Evolutionary conservation across 805 yeast species (phyloP), one percentile per base, ranked within the genome.

Genomic region (Cyberlindnera bimundalis): DNA sequence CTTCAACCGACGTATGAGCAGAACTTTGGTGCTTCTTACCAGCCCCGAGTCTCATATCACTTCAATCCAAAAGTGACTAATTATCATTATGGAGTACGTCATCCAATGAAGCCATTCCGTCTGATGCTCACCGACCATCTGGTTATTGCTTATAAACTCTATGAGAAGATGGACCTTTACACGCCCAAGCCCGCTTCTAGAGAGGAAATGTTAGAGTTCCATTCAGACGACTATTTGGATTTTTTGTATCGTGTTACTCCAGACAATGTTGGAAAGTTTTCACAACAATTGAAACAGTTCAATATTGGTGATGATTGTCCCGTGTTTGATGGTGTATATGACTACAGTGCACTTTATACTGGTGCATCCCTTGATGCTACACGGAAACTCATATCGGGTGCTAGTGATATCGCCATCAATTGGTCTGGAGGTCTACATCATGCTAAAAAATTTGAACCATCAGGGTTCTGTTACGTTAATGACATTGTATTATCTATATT

Each of bases 21-120:
- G 57, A 67, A 43, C 37, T 62, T 65, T 25, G 29, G 30, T 9
- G 51, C 69, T 2, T 53, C 67, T 15, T 69, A 71, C 43, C 66
- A 66, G 11, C 79, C 81, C 3, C 66, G 76, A 55, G 96, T 89
- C 1, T 86, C 96, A 8, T 89, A 89, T 64, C 97, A 89, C 62
- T 87, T 76, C 64, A 89, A 89, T 61, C 85, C 89, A 19, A 78
- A 81, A 39, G 95, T 82, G 0, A 73, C 86, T 1, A 75, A 78
- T 49, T 90, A 81, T 62, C 96, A 90, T 56, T 90, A 86, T 61
- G 99, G 99, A 14, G 84, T 86, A 2, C 76, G 80, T 45, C 99
- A 91, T 63, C 99, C 99, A n/a, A 91, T 91, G 99, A 91, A 91
- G 61, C 99, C 99, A 13, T 87, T 90, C 62, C 69, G 99, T 50